phyloP scores from a whole-genome alignment of 2,329 filamentous ascomycete genomes.

The Xylariaceae sp. region DNA sequence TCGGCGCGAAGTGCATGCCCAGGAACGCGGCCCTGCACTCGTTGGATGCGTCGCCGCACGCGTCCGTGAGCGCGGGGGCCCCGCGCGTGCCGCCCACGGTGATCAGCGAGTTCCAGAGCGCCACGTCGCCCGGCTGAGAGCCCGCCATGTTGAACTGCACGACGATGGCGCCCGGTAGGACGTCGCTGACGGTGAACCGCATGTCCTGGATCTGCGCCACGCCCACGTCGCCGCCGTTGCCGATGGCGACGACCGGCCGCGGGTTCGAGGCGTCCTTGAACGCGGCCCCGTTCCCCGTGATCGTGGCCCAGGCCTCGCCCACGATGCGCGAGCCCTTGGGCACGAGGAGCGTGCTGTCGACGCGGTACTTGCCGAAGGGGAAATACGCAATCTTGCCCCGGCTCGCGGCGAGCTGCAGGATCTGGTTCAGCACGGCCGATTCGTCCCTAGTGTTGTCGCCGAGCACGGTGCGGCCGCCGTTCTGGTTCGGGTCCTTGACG shows the following conservation, averaged over 20 bases:
- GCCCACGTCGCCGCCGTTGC: constrained; percentile 52
- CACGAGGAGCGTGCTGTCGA: constrained; percentile 46
- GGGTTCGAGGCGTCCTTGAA: constrained; percentile 49
- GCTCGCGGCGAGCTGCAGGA: constrained; percentile 34
- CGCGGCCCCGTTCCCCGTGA: constrained; percentile 45
- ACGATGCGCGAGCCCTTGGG: constrained; percentile 46
- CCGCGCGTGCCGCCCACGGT: constrained; percentile 35
- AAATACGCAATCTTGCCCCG: constrained; percentile 46
- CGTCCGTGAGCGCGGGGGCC: constrained; percentile 23
- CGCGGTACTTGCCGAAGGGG: constrained; percentile 50
- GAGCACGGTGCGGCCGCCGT: constrained; percentile 31
- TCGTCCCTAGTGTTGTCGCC: constrained; percentile 38
- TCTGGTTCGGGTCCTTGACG: constrained; percentile 37
- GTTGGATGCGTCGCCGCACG: constrained; percentile 29
- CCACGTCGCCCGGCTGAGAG: constrained; percentile 28
- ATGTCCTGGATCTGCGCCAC: constrained; percentile 60
- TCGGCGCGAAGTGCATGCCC: constrained; percentile 42
- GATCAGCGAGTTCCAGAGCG: constrained; percentile 33
- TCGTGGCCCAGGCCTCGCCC: constrained; percentile 47
- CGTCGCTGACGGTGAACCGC: constrained; percentile 56
- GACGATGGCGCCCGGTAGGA: constrained; percentile 55
- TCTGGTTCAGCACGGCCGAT: constrained; percentile 33
- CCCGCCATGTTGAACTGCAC: constrained; percentile 41
- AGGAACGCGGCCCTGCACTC: constrained; percentile 41
- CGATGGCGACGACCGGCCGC: constrained; percentile 53